Evolutionary conservation across 2,329 filamentous ascomycete genomes (phyloP).

Genomic region (Alternaria brassicicola): DNA sequence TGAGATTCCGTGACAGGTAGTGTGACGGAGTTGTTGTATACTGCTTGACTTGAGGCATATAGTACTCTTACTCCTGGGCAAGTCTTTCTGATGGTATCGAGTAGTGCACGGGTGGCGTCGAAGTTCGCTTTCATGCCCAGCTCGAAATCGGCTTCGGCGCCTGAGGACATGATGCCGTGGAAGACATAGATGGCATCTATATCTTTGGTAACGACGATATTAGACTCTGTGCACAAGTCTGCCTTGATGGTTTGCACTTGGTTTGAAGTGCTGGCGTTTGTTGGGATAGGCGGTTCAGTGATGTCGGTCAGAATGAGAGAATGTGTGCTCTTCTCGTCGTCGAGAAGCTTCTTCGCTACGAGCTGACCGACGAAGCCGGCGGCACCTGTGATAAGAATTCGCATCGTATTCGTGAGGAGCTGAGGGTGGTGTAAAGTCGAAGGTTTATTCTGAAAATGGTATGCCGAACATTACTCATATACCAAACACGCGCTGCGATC

Average conservation of each 20-base stretch:
- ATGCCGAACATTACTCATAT: conserved; percentile 6
- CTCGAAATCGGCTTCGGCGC: conserved; percentile 64
- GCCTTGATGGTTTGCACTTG: conserved; percentile 57
- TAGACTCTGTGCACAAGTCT: conserved; percentile 53
- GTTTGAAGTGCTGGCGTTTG: conserved; percentile 37
- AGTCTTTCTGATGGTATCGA: conserved; percentile 58
- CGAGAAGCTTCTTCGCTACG: conserved; percentile 60
- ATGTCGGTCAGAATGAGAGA: conserved; percentile 63
- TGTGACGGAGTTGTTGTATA: conserved; percentile 62
- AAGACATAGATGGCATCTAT: conserved; percentile 56
- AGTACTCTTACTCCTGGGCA: conserved; percentile 61
- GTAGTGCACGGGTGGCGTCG: conserved; percentile 59
- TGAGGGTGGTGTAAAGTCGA: background rate
- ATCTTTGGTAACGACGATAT: conserved; percentile 14
- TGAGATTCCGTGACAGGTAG: conserved; percentile 29
- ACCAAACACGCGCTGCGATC: background rate
- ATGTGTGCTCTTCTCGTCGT: conserved; percentile 49
- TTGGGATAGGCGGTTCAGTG: conserved; percentile 57
- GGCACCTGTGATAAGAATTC: conserved; percentile 65
- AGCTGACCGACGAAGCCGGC: conserved; percentile 67
- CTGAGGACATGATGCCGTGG: conserved; percentile 69
- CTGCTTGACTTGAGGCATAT: conserved; percentile 65
- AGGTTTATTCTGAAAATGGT: background rate
- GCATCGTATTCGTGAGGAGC: conserved; percentile 13
- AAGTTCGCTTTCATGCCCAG: conserved; percentile 64